phyloP scores from a whole-genome alignment of 495 filamentous ascomycete species.

The Xanthoparmelia taractica region DNA sequence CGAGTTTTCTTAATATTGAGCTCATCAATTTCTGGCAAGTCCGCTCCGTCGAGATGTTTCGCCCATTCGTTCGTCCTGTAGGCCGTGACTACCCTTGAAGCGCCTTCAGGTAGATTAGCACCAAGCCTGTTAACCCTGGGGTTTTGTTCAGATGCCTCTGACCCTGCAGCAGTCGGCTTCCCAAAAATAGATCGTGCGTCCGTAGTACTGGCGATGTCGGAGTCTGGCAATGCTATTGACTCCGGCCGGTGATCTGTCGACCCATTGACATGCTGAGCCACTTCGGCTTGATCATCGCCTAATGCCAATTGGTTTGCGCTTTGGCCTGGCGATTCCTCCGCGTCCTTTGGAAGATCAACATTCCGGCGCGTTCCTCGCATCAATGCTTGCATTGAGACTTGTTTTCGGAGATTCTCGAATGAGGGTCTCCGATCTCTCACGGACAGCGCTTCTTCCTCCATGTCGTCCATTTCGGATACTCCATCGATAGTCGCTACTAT shows the following conservation, averaged over 20 bases:
- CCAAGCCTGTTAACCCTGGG: background rate
- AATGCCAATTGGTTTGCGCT: background rate
- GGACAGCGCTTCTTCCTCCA: constrained; percentile 9
- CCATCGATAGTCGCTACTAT: constrained; percentile 48
- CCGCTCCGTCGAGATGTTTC: constrained; percentile 75
- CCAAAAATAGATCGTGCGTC: background rate
- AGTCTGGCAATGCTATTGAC: background rate
- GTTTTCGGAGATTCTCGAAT: background rate
- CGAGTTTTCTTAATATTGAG: constrained; percentile 41
- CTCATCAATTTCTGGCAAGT: constrained; percentile 63
- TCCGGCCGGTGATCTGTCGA: background rate
- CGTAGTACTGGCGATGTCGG: background rate
- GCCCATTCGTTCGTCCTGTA: constrained; percentile 97
- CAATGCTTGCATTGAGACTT: constrained; percentile 9
- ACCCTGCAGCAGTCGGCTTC: background rate
- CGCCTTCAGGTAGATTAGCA: constrained; percentile 20
- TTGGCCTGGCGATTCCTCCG: background rate
- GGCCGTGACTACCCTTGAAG: constrained; percentile 64
- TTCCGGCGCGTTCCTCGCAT: background rate
- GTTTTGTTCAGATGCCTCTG: background rate
- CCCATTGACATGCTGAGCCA: background rate
- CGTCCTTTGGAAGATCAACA: background rate
- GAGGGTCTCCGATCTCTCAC: constrained; percentile 3
- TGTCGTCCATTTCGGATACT: constrained; percentile 30
- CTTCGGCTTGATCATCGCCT: background rate